Evolutionary conservation across 2,329 filamentous ascomycete species (phyloP), one percentile per base, ranked within the genome.

Genomic region (Colletotrichum shisoi): DNA sequence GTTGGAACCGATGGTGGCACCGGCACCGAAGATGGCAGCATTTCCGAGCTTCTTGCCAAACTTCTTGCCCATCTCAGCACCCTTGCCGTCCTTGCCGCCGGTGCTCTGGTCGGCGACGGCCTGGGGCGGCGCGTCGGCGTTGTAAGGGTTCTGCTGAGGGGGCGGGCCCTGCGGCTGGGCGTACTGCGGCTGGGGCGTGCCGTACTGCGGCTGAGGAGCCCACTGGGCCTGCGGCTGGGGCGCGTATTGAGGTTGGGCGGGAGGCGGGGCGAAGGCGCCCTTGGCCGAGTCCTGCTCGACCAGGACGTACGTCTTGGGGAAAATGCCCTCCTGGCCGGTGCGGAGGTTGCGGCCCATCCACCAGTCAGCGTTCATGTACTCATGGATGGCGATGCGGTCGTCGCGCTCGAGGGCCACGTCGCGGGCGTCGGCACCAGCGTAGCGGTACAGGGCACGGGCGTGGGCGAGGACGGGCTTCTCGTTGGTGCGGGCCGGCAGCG

Each of bases 311-410:
- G 87, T 93, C 72, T 90, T 87, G n/a, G 94, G 94, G 85, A 98
- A 98, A 77, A 98, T 97, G 73, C 94, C 94, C 80, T 96, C 92
- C 71, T 87, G 81, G 63, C 90, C 90, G 9, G 93, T 96, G 60
- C 93, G 88, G 74, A 90, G 83, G 79, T 96, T 97, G 72, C 87
- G 87, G 72, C 94, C 94, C 84, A 93, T 90, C 93, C 93, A 97
- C 94, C 94, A 98, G 79, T 98, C 94, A 70, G 89, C 88, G 79
- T 98, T 98, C 90, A 97, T 95, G 82, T 96, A 94, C 80, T 97
- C 92, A 71, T 88, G 87, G 24, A 98, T 91, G 67, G 87, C 85
- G 72, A 98, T 84, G 70, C 85, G 84, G 80, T 98, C 94, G 75
- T 94, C 90, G 69, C 90, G 89, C 75, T 92, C 87, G 67, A 98